Percentiles rank a stretch among this genome's conserved stretches.
These are phyloP conservation scores for Irpex sp. DNA, from an alignment of 1,284 basidiomycete genomes.

Conservation along the genomic window DNA sequence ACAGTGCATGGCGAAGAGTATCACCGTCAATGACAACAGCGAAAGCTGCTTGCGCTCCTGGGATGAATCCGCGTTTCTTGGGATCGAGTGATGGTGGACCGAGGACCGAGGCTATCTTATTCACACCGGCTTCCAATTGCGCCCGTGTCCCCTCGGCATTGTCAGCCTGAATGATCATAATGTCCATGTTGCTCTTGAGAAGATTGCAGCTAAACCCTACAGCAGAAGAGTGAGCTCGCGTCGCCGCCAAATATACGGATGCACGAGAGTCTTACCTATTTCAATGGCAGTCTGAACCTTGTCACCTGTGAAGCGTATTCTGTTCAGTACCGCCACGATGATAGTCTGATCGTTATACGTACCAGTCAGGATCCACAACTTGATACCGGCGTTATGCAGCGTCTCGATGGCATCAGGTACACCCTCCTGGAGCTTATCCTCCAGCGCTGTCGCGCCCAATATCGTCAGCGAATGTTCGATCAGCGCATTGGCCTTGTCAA, in stretches of 20 bases:
- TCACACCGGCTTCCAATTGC: slow-evolving; percentile 90
- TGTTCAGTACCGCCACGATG: background rate
- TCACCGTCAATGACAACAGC: slow-evolving; percentile 98
- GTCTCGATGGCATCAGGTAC: slow-evolving; percentile 95
- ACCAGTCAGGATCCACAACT: slow-evolving; percentile 94
- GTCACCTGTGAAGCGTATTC: slow-evolving; percentile 56
- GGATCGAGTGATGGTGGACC: slow-evolving; percentile 60
- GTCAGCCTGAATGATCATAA: slow-evolving; percentile 95
- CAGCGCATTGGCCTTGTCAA: slow-evolving; percentile 83
- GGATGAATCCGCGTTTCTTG: slow-evolving; percentile 61
- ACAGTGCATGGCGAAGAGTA: slow-evolving; percentile 82
- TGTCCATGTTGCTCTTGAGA: slow-evolving; percentile 87
- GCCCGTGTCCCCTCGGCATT: slow-evolving; percentile 70
- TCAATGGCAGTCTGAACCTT: slow-evolving; percentile 98
- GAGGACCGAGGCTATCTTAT: slow-evolving; percentile 87
- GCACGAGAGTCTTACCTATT: slow-evolving; percentile 51
- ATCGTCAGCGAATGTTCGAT: slow-evolving; percentile 84
- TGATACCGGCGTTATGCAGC: slow-evolving; percentile 92
- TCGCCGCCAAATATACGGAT: background rate
- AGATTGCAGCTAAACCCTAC: slow-evolving; percentile 85
- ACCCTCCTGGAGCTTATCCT: slow-evolving; percentile 96
- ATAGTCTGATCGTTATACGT: slow-evolving; percentile 19
- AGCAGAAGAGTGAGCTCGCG: slow-evolving; percentile 1
- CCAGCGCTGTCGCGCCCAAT: slow-evolving; percentile 91
- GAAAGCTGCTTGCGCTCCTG: slow-evolving; percentile 70